These are phyloP conservation scores for Primulina tabacum DNA, from an alignment of 257 asterid species.

Conservation along the genomic window DNA sequence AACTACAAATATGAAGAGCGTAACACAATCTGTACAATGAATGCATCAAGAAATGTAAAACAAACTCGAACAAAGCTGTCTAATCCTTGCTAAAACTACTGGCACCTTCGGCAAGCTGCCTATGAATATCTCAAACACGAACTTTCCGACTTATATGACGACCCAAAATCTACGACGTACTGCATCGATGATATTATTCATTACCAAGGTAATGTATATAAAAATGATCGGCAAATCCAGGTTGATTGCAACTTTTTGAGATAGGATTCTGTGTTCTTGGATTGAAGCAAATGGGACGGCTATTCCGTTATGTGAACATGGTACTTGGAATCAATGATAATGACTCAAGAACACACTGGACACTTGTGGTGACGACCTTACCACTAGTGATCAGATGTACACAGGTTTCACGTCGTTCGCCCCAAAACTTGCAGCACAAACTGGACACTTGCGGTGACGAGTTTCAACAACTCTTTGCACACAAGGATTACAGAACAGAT, in stretches of 20 bases:
- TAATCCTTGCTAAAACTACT: conserved; percentile 19
- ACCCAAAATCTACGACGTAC: conserved; percentile 19
- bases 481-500: conserved; percentile 90
- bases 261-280: conserved; percentile 7
- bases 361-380: too few species aligned
- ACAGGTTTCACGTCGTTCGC: conserved; percentile 85
- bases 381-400: conserved; percentile 59
- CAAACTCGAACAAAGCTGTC: conserved; percentile 25
- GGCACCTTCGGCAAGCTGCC: conserved; percentile 1
- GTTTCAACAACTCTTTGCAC: conserved; percentile 62
- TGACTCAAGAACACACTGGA: neutral
- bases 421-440: conserved; percentile 80
- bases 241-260: conserved; percentile 19
- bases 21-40: conserved; percentile 29
- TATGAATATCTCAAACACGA: neutral
- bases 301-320: conserved; percentile 13
- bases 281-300: neutral
- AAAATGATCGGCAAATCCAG: conserved; percentile 22
- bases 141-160: neutral
- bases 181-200: conserved; percentile 14
- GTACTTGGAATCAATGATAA: conserved; percentile 1
- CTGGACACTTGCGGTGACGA: conserved; percentile 94
- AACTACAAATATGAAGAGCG: conserved; percentile 22
- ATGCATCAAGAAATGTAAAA: conserved; percentile 20
- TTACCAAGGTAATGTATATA: conserved; percentile 14